Evolutionary conservation across 768 basidiomycete species (phyloP).

Genomic region (Phylloporus arenicola): DNA sequence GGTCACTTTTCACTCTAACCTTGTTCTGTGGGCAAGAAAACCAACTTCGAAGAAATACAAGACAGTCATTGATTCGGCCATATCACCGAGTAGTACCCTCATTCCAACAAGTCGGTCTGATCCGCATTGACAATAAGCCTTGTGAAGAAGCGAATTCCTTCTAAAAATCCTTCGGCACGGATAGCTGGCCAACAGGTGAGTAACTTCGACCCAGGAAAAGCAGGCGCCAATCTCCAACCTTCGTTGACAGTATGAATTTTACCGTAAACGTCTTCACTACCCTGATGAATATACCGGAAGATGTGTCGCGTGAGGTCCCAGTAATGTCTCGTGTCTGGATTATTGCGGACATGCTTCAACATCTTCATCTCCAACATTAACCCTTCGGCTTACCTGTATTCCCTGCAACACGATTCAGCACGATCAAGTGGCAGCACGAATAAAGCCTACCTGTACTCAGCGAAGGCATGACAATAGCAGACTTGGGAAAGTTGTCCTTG

Average conservation of each 20-base stretch:
- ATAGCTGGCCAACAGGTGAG: slow-evolving; percentile 21
- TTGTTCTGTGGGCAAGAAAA: not conserved
- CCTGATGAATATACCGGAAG: slow-evolving; percentile 41
- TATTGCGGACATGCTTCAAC: slow-evolving; percentile 7
- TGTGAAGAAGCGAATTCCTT: slow-evolving; percentile 29
- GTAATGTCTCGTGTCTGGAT: slow-evolving; percentile 39
- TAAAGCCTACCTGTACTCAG: not conserved
- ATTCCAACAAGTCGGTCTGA: slow-evolving; percentile 20
- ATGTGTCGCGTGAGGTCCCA: slow-evolving; percentile 44
- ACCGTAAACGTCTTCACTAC: slow-evolving; percentile 30
- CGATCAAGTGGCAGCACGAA: not conserved
- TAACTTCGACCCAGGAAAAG: not conserved
- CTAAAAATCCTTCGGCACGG: slow-evolving; percentile 25
- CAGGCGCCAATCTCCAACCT: slow-evolving; percentile 11
- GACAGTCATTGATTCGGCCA: not conserved
- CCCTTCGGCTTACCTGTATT: slow-evolving; percentile 21
- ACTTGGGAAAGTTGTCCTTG: slow-evolving; percentile 18
- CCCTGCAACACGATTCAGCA: slow-evolving; percentile 6
- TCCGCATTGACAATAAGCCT: slow-evolving; percentile 32
- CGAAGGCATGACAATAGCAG: slow-evolving; percentile 35
- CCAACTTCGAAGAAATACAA: not conserved
- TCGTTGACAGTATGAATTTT: slow-evolving; percentile 28
- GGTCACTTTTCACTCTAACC: too few species aligned
- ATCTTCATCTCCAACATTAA: slow-evolving; percentile 13
- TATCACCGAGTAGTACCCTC: not conserved